These are phyloP conservation scores for Penicillium salamii DNA, from an alignment of 495 filamentous ascomycete genomes.

Conservation along the genomic window DNA sequence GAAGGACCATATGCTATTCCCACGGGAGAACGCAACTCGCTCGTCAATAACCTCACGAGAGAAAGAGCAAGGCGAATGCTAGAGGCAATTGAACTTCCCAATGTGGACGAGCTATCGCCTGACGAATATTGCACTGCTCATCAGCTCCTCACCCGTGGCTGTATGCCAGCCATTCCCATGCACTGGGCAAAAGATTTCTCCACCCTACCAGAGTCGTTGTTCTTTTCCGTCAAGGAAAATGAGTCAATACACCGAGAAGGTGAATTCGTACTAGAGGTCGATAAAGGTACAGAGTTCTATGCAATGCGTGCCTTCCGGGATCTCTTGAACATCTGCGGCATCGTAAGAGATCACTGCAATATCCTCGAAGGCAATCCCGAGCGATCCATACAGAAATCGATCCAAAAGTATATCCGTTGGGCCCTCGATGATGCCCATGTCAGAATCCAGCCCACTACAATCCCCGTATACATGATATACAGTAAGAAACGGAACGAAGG, in stretches of 20 bases:
- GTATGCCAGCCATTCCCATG: conserved; percentile 54
- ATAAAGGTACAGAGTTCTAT: conserved; percentile 32
- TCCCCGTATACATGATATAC: conserved; percentile 35
- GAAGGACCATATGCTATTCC: conserved; percentile 10
- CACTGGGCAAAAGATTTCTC: conserved; percentile 60
- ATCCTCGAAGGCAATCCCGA: conserved; percentile 26
- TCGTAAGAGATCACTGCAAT: conserved; percentile 34
- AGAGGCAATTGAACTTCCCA: conserved; percentile 22
- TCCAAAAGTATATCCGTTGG: conserved; percentile 43
- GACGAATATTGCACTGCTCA: conserved; percentile 53
- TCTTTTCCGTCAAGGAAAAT: conserved; percentile 27
- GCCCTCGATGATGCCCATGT: conserved; percentile 37
- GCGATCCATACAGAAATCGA: conserved; percentile 26
- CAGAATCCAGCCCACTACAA: conserved; percentile 11
- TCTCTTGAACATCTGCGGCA: conserved; percentile 39
- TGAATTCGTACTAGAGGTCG: conserved; percentile 46
- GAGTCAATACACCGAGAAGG: conserved; percentile 19
- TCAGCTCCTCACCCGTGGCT: conserved; percentile 55
- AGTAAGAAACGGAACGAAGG: conserved; percentile 27
- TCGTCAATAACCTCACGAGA: conserved; percentile 26
- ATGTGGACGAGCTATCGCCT: conserved; percentile 36
- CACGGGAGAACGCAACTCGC: conserved; percentile 17
- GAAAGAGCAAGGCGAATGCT: conserved; percentile 31
- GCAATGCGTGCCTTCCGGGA: conserved; percentile 37
- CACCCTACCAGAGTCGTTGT: conserved; percentile 57